Percentiles rank a stretch among this genome's conserved stretches.
Evolutionary conservation across 2,329 filamentous ascomycete genomes (phyloP).

Genomic region (Gliomastix tumulicola): DNA sequence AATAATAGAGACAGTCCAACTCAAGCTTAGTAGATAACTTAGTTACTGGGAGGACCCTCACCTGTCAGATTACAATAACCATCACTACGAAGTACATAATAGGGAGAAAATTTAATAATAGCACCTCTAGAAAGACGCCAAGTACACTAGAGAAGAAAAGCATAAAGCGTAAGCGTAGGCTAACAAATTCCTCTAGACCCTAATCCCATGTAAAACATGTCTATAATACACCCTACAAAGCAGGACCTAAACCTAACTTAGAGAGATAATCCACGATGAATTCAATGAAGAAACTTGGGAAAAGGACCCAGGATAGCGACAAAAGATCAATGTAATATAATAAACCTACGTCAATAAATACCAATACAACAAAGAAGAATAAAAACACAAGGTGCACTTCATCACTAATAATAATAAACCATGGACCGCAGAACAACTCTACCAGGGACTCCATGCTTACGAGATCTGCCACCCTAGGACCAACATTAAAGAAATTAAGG

Average conservation of each 20-base stretch:
- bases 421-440: background rate
- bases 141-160: background rate
- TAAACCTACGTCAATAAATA: background rate
- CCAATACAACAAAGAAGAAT: background rate
- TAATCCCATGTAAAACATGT: background rate
- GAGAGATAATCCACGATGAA: background rate
- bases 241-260: background rate
- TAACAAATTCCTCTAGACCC: background rate
- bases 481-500: background rate
- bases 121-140: too few relatives aligned
- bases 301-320: background rate
- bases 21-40: too few relatives aligned
- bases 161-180: background rate
- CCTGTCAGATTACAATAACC: too few relatives aligned
- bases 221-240: background rate
- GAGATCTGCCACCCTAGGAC: background rate
- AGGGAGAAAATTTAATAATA: background rate
- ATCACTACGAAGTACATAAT: background rate
- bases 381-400: background rate
- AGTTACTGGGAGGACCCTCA: too few relatives aligned
- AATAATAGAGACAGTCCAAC: too few relatives aligned
- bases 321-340: too few relatives aligned
- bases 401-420: background rate
- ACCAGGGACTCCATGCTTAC: background rate
- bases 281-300: background rate